These are phyloP conservation scores for Fusarium coicis DNA, from an alignment of 2,329 filamentous ascomycete species.

Conservation along the genomic window DNA sequence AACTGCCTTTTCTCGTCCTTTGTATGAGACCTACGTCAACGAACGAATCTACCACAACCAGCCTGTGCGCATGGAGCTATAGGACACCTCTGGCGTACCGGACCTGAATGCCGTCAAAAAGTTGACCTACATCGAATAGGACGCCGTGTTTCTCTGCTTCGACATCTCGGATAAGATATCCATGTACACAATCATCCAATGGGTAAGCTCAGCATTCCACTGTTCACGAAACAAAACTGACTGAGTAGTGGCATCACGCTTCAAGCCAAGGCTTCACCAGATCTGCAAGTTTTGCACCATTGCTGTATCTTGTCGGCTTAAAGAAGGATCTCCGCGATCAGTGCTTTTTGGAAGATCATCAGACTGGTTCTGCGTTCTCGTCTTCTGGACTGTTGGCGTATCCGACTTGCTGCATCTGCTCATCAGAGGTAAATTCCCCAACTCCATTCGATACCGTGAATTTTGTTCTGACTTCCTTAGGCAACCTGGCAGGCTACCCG, in stretches of 20 bases:
- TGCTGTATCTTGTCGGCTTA: slow-evolving; percentile 49
- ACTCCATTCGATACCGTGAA: rapidly evolving
- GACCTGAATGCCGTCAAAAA: slow-evolving; percentile 50
- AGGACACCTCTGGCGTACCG: slow-evolving; percentile 54
- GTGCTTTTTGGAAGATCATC: slow-evolving; percentile 40
- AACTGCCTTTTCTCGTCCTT: slow-evolving; percentile 46
- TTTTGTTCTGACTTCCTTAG: slow-evolving; percentile 30
- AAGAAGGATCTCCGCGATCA: slow-evolving; percentile 49
- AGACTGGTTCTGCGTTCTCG: slow-evolving; percentile 1
- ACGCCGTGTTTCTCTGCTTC: slow-evolving; percentile 54
- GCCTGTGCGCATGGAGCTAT: slow-evolving; percentile 49
- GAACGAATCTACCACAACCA: slow-evolving; percentile 41
- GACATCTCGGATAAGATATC: slow-evolving; percentile 51
- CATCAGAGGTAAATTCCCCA: neutral
- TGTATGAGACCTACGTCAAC: slow-evolving; percentile 51
- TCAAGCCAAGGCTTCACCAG: slow-evolving; percentile 43
- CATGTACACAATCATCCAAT: slow-evolving; percentile 49
- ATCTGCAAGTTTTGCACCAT: slow-evolving; percentile 29
- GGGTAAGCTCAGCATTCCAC: slow-evolving; percentile 42
- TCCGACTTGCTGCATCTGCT: slow-evolving; percentile 47
- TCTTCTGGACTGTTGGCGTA: slow-evolving; percentile 28
- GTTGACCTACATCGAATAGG: slow-evolving; percentile 51
- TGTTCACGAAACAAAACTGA: neutral
- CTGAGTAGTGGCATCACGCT: slow-evolving; percentile 46
- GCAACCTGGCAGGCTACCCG: slow-evolving; percentile 47